Conservation (phyloP, 1,139 yeast genomes). For the Yamadazyma triangularis region DNA sequence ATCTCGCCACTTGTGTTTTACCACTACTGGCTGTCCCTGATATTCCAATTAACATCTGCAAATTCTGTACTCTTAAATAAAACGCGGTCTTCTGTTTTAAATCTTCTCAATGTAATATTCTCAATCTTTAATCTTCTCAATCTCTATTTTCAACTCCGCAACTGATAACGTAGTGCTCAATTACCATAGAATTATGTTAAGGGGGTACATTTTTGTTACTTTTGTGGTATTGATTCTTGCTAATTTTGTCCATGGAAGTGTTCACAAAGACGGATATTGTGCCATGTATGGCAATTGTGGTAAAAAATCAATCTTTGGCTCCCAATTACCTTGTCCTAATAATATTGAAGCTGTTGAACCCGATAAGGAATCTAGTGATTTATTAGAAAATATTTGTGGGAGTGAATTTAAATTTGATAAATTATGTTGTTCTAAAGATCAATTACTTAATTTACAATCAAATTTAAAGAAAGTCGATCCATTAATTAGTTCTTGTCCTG, state of each 20-base stretch:
- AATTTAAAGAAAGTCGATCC: slow-evolving; percentile 75
- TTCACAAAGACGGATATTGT: slow-evolving; percentile 41
- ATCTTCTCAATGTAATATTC: no score
- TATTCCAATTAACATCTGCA: slow-evolving; percentile 79
- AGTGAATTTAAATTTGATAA: slow-evolving; percentile 42
- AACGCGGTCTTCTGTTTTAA: no score
- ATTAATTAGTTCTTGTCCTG: slow-evolving; percentile 88
- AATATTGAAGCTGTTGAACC: slow-evolving; percentile 45
- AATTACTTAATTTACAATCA: slow-evolving; percentile 28
- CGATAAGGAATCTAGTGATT: slow-evolving; percentile 36
- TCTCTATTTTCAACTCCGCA: no score
- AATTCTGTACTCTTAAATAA: no score
- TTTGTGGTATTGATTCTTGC: slow-evolving; percentile 1
- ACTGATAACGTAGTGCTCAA: no score
- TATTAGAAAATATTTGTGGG: slow-evolving; percentile 68
- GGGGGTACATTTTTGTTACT: no score
- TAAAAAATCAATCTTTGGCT: slow-evolving; percentile 73
- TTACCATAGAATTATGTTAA: no score
- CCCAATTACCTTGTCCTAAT: slow-evolving; percentile 73
- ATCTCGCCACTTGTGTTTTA: slow-evolving; percentile 58
- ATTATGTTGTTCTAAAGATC: slow-evolving; percentile 41
- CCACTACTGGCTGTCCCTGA: slow-evolving; percentile 74
- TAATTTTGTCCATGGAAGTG: slow-evolving; percentile 1
- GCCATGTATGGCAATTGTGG: slow-evolving; percentile 72
- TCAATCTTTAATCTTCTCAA: no score